Base-by-base conservation (phyloP, 73 alveolate species). In the Uronychia setigera region DNA sequence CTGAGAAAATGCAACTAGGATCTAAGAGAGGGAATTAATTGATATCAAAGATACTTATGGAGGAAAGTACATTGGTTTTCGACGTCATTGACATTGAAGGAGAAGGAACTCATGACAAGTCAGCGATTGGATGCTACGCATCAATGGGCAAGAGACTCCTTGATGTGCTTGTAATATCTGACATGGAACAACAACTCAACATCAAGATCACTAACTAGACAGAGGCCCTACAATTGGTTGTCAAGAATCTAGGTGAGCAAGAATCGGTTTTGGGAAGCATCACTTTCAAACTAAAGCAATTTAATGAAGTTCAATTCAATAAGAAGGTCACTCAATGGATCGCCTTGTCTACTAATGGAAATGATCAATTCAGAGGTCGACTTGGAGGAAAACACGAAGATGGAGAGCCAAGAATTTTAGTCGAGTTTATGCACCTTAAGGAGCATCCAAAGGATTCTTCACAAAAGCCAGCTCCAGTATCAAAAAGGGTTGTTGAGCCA, bases 331-430 rank as follows among this genome's bases (percentile, higher is more conserved):
- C 77, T 67, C 86, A 83, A 1, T 57, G 77, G 60, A 75, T 34
- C 67, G 58, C 57, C 33, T 77, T 85, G 59, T 78, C 26, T 58
- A 46, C 29, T 13, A 78, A 77, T 27, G 67, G 19, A 46, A 46
- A 46, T 46, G 67, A 46, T 46, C 67, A 11, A 19, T 46, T 11
- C 19, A 5, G 19, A 19, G 67, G 67, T 19, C 5, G n/a, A 5
- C 19, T 46, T 5, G 19, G n/a, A 19, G 19, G 19, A 19, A 46
- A 85, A 35, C 83, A 85, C 60, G 95, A 90, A 58, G 85, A 74
- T 28, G 95, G 83, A 59, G 58, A 34, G 59, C 95, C 95, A 29
- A 90, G 92, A 46, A 76, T 90, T 0, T 81, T 67, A 0, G 28
- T 82, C n/a, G 89, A 82, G 60, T 82, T 30, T 78, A n/a, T 33